phyloP scores from a whole-genome alignment of 192 early-diverging fungal genomes.

The Kappamyces sp. region DNA sequence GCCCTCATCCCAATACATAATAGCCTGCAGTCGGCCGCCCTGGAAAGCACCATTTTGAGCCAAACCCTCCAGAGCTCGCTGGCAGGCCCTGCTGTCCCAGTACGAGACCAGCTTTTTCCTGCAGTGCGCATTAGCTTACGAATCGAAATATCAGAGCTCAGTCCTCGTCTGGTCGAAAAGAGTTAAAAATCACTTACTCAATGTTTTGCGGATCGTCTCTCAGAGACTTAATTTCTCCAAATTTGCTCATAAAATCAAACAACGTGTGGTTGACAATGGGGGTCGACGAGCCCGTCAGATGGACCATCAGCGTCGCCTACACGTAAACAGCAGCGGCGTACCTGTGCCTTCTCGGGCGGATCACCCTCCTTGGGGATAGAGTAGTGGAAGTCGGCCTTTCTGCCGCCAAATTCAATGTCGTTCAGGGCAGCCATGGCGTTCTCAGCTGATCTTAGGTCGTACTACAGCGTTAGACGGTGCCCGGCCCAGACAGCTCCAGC shows the following conservation, averaged over 20 bases:
- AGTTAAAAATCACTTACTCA: not conserved
- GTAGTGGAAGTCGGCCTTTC: slow-evolving; percentile 15
- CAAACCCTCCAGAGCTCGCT: slow-evolving; percentile 1
- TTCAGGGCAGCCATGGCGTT: slow-evolving; percentile 9
- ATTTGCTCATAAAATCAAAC: slow-evolving; percentile 16
- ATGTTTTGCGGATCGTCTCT: slow-evolving; percentile 8
- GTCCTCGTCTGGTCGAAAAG: not conserved
- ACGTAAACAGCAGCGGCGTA: not conserved
- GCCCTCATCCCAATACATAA: slow-evolving; percentile 12
- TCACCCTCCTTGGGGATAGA: slow-evolving; percentile 15
- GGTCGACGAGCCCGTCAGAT: not conserved
- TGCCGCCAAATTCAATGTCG: slow-evolving; percentile 12
- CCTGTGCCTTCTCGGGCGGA: slow-evolving; percentile 3
- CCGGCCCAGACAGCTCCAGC: too few species aligned
- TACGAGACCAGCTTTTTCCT: slow-evolving; percentile 14
- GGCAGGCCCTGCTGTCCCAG: not conserved
- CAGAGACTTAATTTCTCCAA: slow-evolving; percentile 13
- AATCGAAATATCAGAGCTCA: slow-evolving; percentile 4
- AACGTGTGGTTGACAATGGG: slow-evolving; percentile 5
- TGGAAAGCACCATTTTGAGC: slow-evolving; percentile 1
- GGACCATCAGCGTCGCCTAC: slow-evolving; percentile 8
- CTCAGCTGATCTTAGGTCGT: slow-evolving; percentile 14
- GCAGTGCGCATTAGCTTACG: not conserved
- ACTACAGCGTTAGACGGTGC: slow-evolving; percentile 8
- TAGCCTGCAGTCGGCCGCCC: slow-evolving; percentile 1